Evolutionary conservation across 2,329 filamentous ascomycete species (phyloP).

Genomic region (Phoma herbarum): DNA sequence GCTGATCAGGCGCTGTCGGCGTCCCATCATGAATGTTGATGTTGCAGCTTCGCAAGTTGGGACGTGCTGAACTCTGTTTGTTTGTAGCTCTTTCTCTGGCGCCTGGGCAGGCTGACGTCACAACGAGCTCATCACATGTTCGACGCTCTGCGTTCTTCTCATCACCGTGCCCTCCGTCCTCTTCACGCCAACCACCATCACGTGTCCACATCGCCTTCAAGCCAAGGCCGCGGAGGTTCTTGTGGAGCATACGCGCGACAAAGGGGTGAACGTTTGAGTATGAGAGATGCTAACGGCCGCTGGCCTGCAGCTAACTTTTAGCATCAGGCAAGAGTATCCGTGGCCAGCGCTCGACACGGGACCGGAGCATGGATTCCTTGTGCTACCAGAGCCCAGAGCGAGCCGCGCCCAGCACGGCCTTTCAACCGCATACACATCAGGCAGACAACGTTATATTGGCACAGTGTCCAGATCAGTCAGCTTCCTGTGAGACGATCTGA

Average conservation of each 20-base stretch:
- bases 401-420: background rate
- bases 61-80: conserved; percentile 4
- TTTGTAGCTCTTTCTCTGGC: conserved; percentile 4
- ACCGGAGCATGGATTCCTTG: conserved; percentile 18
- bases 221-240: conserved; percentile 9
- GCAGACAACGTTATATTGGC: background rate
- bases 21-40: conserved; percentile 42
- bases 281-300: background rate
- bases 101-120: conserved; percentile 14
- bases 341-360: conserved; percentile 12
- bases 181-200: conserved; percentile 9
- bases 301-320: conserved; percentile 19
- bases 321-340: background rate
- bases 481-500: background rate
- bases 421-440: background rate
- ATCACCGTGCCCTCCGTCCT: background rate
- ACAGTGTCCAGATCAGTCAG: background rate
- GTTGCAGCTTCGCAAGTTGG: conserved; percentile 5
- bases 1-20: conserved; percentile 48
- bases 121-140: conserved; percentile 6
- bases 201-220: conserved; percentile 1
- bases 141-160: conserved; percentile 3
- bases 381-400: conserved; percentile 9
- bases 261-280: background rate
- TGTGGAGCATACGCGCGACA: background rate